Evolutionary conservation across 1,139 yeast species (phyloP), one percentile per base, ranked within the genome.

Genomic region (Geotrichum histeridarum): DNA sequence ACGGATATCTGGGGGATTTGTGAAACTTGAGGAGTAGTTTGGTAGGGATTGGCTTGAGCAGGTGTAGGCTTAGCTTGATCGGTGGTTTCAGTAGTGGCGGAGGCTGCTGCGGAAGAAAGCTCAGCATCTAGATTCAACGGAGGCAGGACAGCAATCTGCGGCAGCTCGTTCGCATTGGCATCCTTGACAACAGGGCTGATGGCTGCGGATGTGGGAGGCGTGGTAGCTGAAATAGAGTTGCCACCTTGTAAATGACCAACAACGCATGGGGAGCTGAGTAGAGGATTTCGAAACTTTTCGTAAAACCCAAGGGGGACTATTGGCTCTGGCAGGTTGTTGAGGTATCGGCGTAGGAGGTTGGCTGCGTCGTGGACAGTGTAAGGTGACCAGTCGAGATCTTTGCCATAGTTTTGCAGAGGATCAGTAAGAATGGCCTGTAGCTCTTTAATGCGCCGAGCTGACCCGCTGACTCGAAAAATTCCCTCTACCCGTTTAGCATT

Each of bases 301-400:
- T 93, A 94, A 58, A 82, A 73, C 8, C 79, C 80, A 48, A 89
- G 73, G 0, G 98, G 97, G 18, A 93, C 83, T 54, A 93, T 77
- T 0, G 99, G 98, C 64, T 93, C 98, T 0, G 96, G 95, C 55
- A 93, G 77, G 45, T 91, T 85, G 67, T 91, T 89, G 60, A 94
- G 77, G 67, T 81, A 93, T 57, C 99, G 76, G 66, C 99, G 77
- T 56, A 93, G 78, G 38, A 93, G 77, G 32, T 95, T 87, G 1
- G 98, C 96, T 1, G 97, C 97, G 70, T 94, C 99, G 71, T 94
- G 99, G 11, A 93, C 98, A 3, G 90, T 89, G 70, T 83, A 93
- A 0, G 94, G 94, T 53, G 86, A 89, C 99, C 99, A 93, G 59
- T 78, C 81, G 47, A 91, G 77, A 61, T 85, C 86, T 57, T 89